Evolutionary conservation across 1,284 basidiomycete genomes (phyloP).

Genomic region (Heterobasidion parviporum): DNA sequence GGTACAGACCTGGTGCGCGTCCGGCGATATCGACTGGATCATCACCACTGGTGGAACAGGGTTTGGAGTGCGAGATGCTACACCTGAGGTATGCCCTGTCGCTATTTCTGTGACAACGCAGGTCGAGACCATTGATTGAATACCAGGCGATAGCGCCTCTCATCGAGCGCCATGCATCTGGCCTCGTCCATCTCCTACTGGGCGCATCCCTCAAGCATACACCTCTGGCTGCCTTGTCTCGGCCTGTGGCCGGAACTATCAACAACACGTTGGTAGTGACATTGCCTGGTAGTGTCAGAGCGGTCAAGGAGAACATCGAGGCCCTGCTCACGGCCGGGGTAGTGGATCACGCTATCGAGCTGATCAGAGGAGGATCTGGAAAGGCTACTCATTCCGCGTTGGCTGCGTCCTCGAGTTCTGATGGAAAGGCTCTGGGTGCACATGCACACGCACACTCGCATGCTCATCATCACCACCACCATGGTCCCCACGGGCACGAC

Average conservation of each 20-base stretch:
- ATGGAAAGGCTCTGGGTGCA: too few species aligned
- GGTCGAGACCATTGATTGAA: too few species aligned
- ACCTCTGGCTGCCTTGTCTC: constrained; percentile 72
- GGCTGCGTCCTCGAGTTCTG: not conserved
- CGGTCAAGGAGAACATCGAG: constrained; percentile 71
- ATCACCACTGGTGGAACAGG: constrained; percentile 85
- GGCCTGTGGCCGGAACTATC: constrained; percentile 73
- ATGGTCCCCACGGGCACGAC: constrained; percentile 31
- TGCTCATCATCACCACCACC: constrained; percentile 32
- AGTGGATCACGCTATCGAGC: constrained; percentile 66
- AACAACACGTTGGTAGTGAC: constrained; percentile 64
- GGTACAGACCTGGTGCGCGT: constrained; percentile 37
- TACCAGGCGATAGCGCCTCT: constrained; percentile 61
- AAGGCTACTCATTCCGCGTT: constrained; percentile 39
- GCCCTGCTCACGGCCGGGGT: constrained; percentile 52
- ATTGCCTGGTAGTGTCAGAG: constrained; percentile 80
- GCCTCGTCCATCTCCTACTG: constrained; percentile 72
- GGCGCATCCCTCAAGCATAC: constrained; percentile 66
- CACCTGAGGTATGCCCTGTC: constrained; percentile 58
- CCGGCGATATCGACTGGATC: constrained; percentile 54
- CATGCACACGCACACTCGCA: constrained; percentile 10
- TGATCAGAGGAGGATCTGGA: constrained; percentile 67
- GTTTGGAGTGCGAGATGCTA: constrained; percentile 71
- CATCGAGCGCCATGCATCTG: constrained; percentile 68
- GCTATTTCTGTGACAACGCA: not conserved